Evolutionary conservation across 2,329 filamentous ascomycete species (phyloP).

Genomic region (Fusarium oxysporum): DNA sequence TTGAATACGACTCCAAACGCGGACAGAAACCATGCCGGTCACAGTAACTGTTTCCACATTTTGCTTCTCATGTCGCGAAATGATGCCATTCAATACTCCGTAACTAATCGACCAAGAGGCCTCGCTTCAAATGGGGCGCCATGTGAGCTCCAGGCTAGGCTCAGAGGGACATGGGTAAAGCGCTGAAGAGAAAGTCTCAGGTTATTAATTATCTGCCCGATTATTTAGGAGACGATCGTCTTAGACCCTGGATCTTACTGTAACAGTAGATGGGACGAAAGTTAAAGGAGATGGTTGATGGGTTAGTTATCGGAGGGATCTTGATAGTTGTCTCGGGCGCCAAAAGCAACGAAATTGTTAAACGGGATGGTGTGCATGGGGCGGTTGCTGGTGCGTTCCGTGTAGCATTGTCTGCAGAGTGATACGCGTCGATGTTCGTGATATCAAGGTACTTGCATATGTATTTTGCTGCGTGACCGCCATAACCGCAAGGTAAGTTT

Average conservation of each 20-base stretch:
- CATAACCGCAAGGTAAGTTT: conserved; percentile 16
- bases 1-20: conserved; percentile 24
- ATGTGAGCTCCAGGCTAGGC: neutral
- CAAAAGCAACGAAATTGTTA: neutral
- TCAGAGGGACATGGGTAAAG: conserved; percentile 3
- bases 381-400: conserved; percentile 23
- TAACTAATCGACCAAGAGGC: conserved; percentile 9
- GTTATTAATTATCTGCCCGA: neutral
- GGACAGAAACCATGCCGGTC: conserved; percentile 25
- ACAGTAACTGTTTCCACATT: conserved; percentile 34
- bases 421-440: conserved; percentile 11
- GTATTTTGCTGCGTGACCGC: conserved; percentile 24
- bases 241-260: conserved; percentile 11
- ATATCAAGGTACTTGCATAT: conserved; percentile 1
- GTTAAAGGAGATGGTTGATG: conserved; percentile 9
- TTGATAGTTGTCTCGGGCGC: conserved; percentile 5
- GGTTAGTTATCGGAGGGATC: neutral
- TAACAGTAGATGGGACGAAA: conserved; percentile 27
- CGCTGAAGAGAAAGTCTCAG: conserved; percentile 9
- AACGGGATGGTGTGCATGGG: conserved; percentile 7
- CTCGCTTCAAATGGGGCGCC: conserved; percentile 3
- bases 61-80: conserved; percentile 37
- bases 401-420: conserved; percentile 24
- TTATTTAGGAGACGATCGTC: conserved; percentile 2
- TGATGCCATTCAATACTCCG: conserved; percentile 40